Conservation (phyloP, 2,329 filamentous ascomycete species). For the Penicillium capsulatum region DNA sequence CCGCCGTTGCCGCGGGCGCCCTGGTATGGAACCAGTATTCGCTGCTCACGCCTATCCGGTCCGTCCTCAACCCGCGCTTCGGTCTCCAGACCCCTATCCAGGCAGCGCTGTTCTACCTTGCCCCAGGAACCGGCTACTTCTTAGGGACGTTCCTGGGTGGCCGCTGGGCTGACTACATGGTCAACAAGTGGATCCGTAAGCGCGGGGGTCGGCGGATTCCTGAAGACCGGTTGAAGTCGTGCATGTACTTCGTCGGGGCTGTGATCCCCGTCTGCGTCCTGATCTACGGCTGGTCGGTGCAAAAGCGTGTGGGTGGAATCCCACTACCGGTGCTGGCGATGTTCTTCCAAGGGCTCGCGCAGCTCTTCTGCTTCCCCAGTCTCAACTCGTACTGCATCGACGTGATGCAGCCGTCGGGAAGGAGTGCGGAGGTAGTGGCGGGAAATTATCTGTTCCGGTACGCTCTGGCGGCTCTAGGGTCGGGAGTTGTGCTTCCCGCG, state of each 20-base stretch:
- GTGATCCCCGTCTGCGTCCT: constrained; percentile 61
- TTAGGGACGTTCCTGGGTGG: constrained; percentile 68
- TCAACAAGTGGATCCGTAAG: constrained; percentile 61
- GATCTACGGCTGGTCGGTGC: constrained; percentile 63
- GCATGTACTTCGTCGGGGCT: constrained; percentile 54
- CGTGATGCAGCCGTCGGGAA: constrained; percentile 62
- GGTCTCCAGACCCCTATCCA: constrained; percentile 62
- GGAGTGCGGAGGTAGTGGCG: constrained; percentile 69
- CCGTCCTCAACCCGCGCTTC: constrained; percentile 71
- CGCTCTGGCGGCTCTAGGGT: constrained; percentile 66
- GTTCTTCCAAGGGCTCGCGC: constrained; percentile 69
- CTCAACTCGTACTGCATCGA: constrained; percentile 79
- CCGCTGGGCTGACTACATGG: constrained; percentile 63
- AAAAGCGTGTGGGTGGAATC: constrained; percentile 53
- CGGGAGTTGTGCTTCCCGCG: constrained; percentile 68
- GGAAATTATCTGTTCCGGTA: constrained; percentile 78
- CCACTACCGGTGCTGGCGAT: constrained; percentile 64
- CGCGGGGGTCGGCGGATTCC: constrained; percentile 57
- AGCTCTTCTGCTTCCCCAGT: constrained; percentile 70
- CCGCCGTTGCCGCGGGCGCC: constrained; percentile 56
- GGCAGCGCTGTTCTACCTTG: constrained; percentile 68
- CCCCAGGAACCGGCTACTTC: constrained; percentile 67
- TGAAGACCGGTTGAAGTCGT: constrained; percentile 63
- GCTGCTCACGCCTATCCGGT: constrained; percentile 65
- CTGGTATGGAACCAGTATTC: constrained; percentile 74